These are phyloP conservation scores for Nectriaceae sp. DNA, from an alignment of 2,329 filamentous ascomycete species.

Conservation along the genomic window DNA sequence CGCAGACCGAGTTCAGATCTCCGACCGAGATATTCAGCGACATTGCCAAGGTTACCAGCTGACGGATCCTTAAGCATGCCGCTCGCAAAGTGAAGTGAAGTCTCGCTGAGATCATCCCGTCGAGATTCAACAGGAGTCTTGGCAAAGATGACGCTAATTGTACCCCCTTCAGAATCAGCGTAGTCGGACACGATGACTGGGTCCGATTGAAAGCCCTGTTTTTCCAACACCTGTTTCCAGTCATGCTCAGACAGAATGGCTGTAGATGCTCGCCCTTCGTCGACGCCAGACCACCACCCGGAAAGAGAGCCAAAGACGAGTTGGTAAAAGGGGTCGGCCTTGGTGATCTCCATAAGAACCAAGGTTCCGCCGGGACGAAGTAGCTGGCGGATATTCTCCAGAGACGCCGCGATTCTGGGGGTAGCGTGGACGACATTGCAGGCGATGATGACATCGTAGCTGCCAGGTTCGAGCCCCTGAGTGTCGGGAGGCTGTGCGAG, in stretches of 20 bases:
- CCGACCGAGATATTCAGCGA: background rate
- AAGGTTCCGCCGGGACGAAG: background rate
- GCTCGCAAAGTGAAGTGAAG: background rate
- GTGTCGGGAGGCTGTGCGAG: background rate
- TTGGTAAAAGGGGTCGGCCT: background rate
- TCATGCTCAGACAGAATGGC: background rate
- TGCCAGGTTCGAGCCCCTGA: background rate
- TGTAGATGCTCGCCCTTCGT: background rate
- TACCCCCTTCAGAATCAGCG: background rate
- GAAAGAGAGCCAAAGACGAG: background rate
- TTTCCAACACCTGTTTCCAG: background rate
- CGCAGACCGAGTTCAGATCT: background rate
- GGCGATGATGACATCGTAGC: background rate
- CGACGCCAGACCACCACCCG: conserved; percentile 1
- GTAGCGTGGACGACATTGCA: conserved; percentile 1
- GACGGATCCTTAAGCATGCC: background rate
- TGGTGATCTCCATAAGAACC: background rate
- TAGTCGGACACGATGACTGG: background rate
- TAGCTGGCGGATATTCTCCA: background rate
- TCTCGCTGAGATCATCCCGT: background rate
- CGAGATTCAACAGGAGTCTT: background rate
- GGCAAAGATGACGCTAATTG: background rate
- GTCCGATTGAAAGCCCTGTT: background rate
- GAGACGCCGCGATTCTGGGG: background rate
- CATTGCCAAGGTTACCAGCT: background rate